Evolutionary conservation across 306 rosid genomes (phyloP).

Genomic region (Lagenaria siceraria): DNA sequence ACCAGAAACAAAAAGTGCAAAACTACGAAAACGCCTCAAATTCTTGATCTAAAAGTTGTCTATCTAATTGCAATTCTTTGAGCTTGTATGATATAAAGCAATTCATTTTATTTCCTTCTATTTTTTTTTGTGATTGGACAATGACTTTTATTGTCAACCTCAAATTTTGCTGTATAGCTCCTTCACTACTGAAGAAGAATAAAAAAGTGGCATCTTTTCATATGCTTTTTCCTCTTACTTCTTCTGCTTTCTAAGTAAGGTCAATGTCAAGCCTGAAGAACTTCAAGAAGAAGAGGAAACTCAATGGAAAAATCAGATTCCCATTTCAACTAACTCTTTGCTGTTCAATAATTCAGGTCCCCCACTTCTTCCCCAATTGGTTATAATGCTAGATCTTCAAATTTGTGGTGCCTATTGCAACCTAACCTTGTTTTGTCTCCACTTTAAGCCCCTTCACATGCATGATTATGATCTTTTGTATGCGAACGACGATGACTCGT

Average conservation of each 20-base stretch:
- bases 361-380: background rate
- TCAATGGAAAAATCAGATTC: background rate
- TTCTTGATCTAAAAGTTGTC: background rate
- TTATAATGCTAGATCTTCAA: background rate
- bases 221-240: background rate
- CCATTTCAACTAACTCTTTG: conserved; percentile 1
- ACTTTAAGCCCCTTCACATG: conserved; percentile 5
- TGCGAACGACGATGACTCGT: background rate
- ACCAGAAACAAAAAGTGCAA: too few relatives aligned
- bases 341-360: conserved; percentile 10
- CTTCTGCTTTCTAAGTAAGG: background rate
- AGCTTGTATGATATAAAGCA: background rate
- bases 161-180: background rate
- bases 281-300: background rate
- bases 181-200: background rate
- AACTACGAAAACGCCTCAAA: background rate
- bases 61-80: background rate
- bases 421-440: conserved; percentile 4
- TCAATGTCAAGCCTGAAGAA: background rate
- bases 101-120: background rate
- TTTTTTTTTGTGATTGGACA: background rate
- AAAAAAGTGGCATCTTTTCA: background rate
- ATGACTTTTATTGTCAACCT: background rate
- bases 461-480: conserved; percentile 1
- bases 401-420: background rate